phyloP scores from a whole-genome alignment of 2,329 filamentous ascomycete genomes.

The Colletotrichum somersetense region DNA sequence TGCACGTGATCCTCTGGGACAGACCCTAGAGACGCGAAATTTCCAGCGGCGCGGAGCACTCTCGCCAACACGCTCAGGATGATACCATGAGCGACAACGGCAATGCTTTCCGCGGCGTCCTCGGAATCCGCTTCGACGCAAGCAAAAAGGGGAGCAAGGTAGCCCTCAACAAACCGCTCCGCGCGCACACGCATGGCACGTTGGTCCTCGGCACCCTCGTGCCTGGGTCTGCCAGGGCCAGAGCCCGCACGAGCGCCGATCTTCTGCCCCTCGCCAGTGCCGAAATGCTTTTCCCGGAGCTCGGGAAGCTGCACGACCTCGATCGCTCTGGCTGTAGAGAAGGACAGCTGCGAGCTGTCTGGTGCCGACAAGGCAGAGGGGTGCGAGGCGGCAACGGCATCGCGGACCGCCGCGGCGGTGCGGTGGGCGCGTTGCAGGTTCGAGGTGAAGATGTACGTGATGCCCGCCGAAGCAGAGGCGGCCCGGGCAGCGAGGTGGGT shows the following conservation, averaged over 20 bases:
- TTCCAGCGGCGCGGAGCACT: slow-evolving; percentile 51
- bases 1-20: slow-evolving; percentile 45
- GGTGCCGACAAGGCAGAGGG: not conserved
- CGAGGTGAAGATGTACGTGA: slow-evolving; percentile 81
- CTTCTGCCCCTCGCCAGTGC: slow-evolving; percentile 75
- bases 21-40: slow-evolving; percentile 41
- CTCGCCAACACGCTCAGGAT: slow-evolving; percentile 79
- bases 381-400: slow-evolving; percentile 60
- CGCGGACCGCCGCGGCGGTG: slow-evolving; percentile 76
- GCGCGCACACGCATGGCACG: slow-evolving; percentile 75
- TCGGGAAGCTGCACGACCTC: slow-evolving; percentile 58
- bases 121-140: slow-evolving; percentile 45
- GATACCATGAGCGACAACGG: slow-evolving; percentile 86
- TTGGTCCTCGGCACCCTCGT: slow-evolving; percentile 72
- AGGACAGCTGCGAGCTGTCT: too few species aligned
- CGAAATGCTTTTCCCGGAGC: slow-evolving; percentile 81
- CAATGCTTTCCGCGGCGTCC: slow-evolving; percentile 54
- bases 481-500: slow-evolving; percentile 64
- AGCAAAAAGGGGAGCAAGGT: slow-evolving; percentile 67
- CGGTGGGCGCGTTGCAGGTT: slow-evolving; percentile 79
- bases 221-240: slow-evolving; percentile 47
- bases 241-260: slow-evolving; percentile 55
- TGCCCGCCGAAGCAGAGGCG: slow-evolving; percentile 46
- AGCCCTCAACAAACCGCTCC: slow-evolving; percentile 73
- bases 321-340: slow-evolving; percentile 42